These are phyloP conservation scores for Panicum virgatum DNA, from an alignment of 202 grass and related monocot species.

Conservation along the genomic window DNA sequence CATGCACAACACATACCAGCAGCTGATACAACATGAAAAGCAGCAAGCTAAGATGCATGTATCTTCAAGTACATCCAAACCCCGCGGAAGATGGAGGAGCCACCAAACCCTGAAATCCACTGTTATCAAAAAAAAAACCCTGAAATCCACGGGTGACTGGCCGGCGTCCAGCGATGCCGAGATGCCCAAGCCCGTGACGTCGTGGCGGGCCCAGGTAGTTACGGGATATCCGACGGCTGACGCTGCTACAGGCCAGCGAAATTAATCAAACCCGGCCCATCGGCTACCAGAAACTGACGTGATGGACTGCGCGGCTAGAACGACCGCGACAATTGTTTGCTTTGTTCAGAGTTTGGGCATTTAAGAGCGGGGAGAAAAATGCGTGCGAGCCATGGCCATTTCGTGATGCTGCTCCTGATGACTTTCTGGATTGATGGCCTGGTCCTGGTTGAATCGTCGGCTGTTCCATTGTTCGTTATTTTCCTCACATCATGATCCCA, in stretches of 20 bases:
- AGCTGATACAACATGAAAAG: background rate
- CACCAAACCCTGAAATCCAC: slow-evolving; percentile 18
- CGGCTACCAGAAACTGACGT: slow-evolving; percentile 2
- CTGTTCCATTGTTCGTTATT: no score
- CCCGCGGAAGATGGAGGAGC: background rate
- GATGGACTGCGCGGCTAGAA: background rate
- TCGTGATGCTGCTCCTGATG: no score
- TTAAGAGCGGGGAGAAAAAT: no score
- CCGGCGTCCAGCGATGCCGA: background rate
- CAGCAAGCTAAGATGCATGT: background rate
- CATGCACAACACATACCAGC: no score
- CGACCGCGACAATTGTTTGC: background rate
- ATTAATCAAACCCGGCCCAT: background rate
- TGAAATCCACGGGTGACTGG: slow-evolving; percentile 7
- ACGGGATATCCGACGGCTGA: slow-evolving; percentile 28
- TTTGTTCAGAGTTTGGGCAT: background rate
- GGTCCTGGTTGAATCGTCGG: no score
- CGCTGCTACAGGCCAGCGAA: background rate
- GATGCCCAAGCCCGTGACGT: background rate
- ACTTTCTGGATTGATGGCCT: no score
- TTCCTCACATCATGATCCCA: no score
- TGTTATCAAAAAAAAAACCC: no score
- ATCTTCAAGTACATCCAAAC: slow-evolving; percentile 26
- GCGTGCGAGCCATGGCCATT: no score
- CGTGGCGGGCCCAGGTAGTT: background rate